Evolutionary conservation across 202 grass and related monocot species (phyloP), one percentile per base, ranked within the genome.

Genomic region (Musa balbisiana): DNA sequence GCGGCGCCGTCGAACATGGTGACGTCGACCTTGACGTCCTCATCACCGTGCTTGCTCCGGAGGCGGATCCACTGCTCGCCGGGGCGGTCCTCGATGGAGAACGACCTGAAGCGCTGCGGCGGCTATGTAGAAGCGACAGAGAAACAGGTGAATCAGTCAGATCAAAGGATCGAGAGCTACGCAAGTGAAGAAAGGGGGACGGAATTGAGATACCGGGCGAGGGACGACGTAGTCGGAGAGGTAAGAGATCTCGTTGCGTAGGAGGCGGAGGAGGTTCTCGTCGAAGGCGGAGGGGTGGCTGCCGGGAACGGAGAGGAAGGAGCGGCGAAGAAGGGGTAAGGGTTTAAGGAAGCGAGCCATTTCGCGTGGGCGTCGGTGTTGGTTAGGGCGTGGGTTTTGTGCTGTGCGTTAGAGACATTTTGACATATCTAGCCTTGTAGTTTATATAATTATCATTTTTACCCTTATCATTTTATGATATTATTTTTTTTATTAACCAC

Each of bases 41-140:
- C 88, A 16, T 51, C 60, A 8, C 9, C 65, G 26, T 23, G 16
- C 49, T 11, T 55, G 21, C 84, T 81, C 53, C 84, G 84, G 55
- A 98, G 87, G 79, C 87, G 87, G 83, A 94, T 86, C 94, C 94
- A 98, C 83, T 98, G 90, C 79, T 94, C 86, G 49, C 93, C 94
- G 17, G 83, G 85, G 63, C 70, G 86, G 78, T 92, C 88, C 79
- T 98, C 91, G 79, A 94, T 79, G 2, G 85, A 64, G 83, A 93
- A 98, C 8, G 84, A 87, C 81, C 65, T 94, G 79, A 94, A 92
- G 74, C 79, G 50, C 8, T 20, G 65, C 49, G 79, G 68, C 55
- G 80, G 81, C 94, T 93, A 43, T 43, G 69, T 77, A 62, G 10
- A n/a, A 69, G 51, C 3, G 10, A 8, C 12, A 29, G 8, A 23